Percentiles rank a stretch among this genome's conserved stretches.
Evolutionary conservation across 2,329 filamentous ascomycete species (phyloP).

Genomic region (Bipolaris gigantea): DNA sequence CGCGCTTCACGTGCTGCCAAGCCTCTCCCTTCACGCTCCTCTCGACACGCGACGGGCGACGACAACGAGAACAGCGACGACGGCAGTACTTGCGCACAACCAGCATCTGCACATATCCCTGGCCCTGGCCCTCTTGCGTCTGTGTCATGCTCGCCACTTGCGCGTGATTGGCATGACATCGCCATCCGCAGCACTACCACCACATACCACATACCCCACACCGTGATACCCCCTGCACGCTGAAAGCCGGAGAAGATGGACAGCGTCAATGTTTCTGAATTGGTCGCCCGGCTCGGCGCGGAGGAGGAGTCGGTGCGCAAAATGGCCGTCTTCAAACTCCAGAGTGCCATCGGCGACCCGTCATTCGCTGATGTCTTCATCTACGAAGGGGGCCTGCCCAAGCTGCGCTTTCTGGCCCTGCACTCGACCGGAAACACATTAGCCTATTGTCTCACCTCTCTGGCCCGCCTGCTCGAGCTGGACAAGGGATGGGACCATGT

Average conservation of each 20-base stretch:
- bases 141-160: slow-evolving; percentile 9
- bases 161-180: slow-evolving; percentile 19
- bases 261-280: slow-evolving; percentile 58
- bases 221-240: slow-evolving; percentile 8
- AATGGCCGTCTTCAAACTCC: slow-evolving; percentile 98
- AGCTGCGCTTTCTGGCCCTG: slow-evolving; percentile 81
- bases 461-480: slow-evolving; percentile 85
- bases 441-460: slow-evolving; percentile 89
- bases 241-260: slow-evolving; percentile 49
- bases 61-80: not conserved
- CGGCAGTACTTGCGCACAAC: not conserved
- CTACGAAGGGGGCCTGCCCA: slow-evolving; percentile 78
- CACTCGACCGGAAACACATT: slow-evolving; percentile 88
- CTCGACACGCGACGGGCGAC: slow-evolving; percentile 15
- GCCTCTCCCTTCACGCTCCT: slow-evolving; percentile 16
- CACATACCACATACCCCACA: slow-evolving; percentile 19
- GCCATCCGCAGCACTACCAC: slow-evolving; percentile 10
- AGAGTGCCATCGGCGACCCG: slow-evolving; percentile 91
- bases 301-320: slow-evolving; percentile 89
- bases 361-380: slow-evolving; percentile 97
- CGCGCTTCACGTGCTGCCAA: slow-evolving; percentile 32
- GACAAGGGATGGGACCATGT: slow-evolving; percentile 98
- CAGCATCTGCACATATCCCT: slow-evolving; percentile 6
- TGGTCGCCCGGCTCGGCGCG: slow-evolving; percentile 61
- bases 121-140: slow-evolving; percentile 2